A percentile compares a stretch with the other conserved stretches of the same genome.
Conservation (phyloP, 2,329 filamentous ascomycete genomes). For the Pezicula radicicola region DNA sequence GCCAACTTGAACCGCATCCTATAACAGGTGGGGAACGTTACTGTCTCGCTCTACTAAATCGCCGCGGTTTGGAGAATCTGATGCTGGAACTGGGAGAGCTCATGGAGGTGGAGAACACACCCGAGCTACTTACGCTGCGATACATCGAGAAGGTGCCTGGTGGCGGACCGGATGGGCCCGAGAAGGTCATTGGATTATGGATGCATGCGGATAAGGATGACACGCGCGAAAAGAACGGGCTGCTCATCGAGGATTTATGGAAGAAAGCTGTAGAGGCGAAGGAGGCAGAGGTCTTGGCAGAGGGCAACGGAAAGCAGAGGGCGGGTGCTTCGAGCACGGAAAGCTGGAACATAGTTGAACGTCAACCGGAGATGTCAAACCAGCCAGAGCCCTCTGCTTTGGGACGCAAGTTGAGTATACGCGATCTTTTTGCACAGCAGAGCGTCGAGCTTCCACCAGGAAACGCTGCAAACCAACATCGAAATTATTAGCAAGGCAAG, state of each 20-base stretch:
- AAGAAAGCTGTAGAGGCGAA: slow-evolving; percentile 5
- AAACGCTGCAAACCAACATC: too few relatives aligned
- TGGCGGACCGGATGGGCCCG: slow-evolving; percentile 27
- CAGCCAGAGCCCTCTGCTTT: neutral
- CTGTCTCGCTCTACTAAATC: slow-evolving; percentile 71
- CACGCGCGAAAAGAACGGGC: slow-evolving; percentile 28
- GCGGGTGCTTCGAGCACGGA: neutral
- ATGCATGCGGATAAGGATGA: slow-evolving; percentile 48
- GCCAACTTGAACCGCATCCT: slow-evolving; percentile 48
- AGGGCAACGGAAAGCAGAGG: neutral
- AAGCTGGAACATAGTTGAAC: neutral
- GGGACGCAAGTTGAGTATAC: neutral
- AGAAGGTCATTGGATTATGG: slow-evolving; percentile 47
- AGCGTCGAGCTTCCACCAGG: too few relatives aligned
- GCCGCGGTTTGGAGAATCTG: slow-evolving; percentile 69
- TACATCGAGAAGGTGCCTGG: slow-evolving; percentile 21
- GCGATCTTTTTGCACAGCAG: neutral
- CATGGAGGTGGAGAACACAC: slow-evolving; percentile 60
- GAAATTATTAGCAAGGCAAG: too few relatives aligned
- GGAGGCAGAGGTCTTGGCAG: neutral
- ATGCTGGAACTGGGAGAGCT: slow-evolving; percentile 61
- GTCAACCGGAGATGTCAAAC: too few relatives aligned
- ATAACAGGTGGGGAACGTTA: slow-evolving; percentile 36
- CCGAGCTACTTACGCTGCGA: slow-evolving; percentile 27
- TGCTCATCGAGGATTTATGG: slow-evolving; percentile 10